Base-by-base conservation (phyloP, 306 rosid genomes). In the Medicago arabica region DNA sequence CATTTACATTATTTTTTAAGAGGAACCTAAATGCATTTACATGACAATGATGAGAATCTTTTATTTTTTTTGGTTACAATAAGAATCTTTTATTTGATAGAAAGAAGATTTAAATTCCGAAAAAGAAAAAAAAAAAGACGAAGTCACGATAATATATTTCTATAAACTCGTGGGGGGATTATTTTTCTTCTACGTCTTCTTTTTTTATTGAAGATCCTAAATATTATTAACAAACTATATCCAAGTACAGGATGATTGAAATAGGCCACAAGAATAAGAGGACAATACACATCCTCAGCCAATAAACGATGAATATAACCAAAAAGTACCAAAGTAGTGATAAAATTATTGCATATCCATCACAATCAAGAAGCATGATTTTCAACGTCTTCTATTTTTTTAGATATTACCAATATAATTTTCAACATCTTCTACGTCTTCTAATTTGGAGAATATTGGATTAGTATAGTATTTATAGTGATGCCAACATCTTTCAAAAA, bases 171-270 rank as follows among this genome's bases (percentile, higher is more conserved):
- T 41, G 1, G n/a, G 17, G 19, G n/a, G 57, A 50, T 49, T 50
- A n/a, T 50, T n/a, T 50, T 50, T 50, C 57, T 50, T n/a, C 57
- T 50, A n/a, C 57, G 57, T 50, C 18, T 50, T 50, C 10, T 50
- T 15, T 50, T 47, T 5, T 49, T 49, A 15, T 15, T 49, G 9
- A 49, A 49, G 8, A 49, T 49, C 3, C 47, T 10, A 41, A 14
- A 47, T 47, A 13, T 14, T 49, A 49, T 15, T 49, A 14, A 49
- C 53, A 49, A 49, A 47, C 17, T 47, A 47, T 15, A 49, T 14
- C 54, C 54, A 49, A 14, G 11, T 43, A 44, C n/a, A 44, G 4
- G 50, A 44, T 44, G n/a, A 44, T 44, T 12, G 50, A 44, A 44
- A 14, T 4, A 10, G 13, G n/a, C 15, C 50, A 44, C n/a, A 44